Percentiles rank a stretch among this genome's conserved stretches.
phyloP scores from a whole-genome alignment of 2,329 filamentous ascomycete genomes.

The Fusarium sp. region DNA sequence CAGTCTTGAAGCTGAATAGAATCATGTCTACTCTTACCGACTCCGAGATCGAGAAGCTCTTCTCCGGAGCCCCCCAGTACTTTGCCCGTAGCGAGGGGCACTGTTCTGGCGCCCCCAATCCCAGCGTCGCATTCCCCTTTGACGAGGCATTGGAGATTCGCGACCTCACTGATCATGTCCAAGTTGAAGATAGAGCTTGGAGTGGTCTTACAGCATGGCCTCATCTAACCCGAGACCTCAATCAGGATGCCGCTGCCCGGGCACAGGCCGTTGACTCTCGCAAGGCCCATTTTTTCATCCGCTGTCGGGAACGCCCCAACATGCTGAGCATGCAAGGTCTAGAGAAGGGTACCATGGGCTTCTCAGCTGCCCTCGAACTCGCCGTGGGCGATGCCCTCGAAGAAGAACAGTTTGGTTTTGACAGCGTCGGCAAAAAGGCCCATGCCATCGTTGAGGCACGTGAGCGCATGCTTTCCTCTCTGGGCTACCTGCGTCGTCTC shows the following conservation, averaged over 20 bases:
- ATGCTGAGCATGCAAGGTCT: slow-evolving; percentile 78
- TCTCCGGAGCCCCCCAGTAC: slow-evolving; percentile 80
- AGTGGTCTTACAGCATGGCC: slow-evolving; percentile 70
- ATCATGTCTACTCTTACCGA: slow-evolving; percentile 69
- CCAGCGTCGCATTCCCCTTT: slow-evolving; percentile 74
- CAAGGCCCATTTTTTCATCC: slow-evolving; percentile 66
- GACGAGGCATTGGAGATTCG: slow-evolving; percentile 68
- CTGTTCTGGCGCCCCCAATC: slow-evolving; percentile 67
- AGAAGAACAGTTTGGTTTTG: slow-evolving; percentile 69
- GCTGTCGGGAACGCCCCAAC: slow-evolving; percentile 70
- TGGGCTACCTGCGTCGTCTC: slow-evolving; percentile 64
- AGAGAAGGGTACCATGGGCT: slow-evolving; percentile 76
- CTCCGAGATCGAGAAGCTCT: slow-evolving; percentile 72
- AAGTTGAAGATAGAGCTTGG: slow-evolving; percentile 72
- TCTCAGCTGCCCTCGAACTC: slow-evolving; percentile 73
- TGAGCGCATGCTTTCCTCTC: slow-evolving; percentile 62
- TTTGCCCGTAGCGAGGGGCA: slow-evolving; percentile 69
- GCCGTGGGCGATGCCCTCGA: slow-evolving; percentile 71
- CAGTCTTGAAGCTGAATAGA: slow-evolving; percentile 61
- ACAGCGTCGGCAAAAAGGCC: slow-evolving; percentile 63
- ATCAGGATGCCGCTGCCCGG: slow-evolving; percentile 55
- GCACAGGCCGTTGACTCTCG: slow-evolving; percentile 55
- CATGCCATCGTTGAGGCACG: slow-evolving; percentile 66
- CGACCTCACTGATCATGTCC: slow-evolving; percentile 71
- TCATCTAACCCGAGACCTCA: slow-evolving; percentile 64